Evolutionary conservation across 2,329 filamentous ascomycete species (phyloP).

Genomic region (Achaetomium macrosporum): DNA sequence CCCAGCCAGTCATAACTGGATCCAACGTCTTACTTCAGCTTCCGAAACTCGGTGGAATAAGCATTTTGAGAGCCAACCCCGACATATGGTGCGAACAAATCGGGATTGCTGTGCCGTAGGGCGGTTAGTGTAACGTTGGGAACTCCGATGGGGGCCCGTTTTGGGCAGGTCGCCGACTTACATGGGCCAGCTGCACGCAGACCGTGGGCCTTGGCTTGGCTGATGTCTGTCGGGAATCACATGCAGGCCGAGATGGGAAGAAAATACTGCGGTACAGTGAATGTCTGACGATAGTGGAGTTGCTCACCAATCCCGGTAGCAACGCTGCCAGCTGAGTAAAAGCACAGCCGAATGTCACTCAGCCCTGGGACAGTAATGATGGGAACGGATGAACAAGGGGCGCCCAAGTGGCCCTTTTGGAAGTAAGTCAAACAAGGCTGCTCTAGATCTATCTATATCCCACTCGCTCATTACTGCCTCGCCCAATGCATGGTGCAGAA

Average conservation of each 20-base stretch:
- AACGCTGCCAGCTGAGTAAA: no score
- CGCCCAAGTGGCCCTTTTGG: not conserved
- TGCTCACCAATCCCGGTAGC: no score
- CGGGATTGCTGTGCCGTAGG: not conserved
- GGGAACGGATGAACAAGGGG: not conserved
- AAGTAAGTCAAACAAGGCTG: slow-evolving; percentile 1
- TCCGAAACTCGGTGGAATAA: not conserved
- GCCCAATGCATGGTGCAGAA: no score
- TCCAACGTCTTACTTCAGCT: not conserved
- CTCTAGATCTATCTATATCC: slow-evolving; percentile 12
- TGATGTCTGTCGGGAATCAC: not conserved
- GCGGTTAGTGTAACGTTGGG: not conserved
- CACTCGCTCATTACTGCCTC: not conserved
- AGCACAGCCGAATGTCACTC: no score
- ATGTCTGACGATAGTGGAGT: not conserved
- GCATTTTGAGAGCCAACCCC: not conserved
- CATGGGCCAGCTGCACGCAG: not conserved
- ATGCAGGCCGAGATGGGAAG: not conserved
- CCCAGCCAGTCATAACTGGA: not conserved
- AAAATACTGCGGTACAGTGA: not conserved
- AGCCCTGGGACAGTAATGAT: not conserved
- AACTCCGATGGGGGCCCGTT: slow-evolving; percentile 12
- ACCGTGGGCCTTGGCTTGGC: not conserved
- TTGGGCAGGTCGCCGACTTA: not conserved
- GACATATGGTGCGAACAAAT: not conserved